phyloP scores from a whole-genome alignment of 345 rosid genomes.

The Sisymbrium irio region DNA sequence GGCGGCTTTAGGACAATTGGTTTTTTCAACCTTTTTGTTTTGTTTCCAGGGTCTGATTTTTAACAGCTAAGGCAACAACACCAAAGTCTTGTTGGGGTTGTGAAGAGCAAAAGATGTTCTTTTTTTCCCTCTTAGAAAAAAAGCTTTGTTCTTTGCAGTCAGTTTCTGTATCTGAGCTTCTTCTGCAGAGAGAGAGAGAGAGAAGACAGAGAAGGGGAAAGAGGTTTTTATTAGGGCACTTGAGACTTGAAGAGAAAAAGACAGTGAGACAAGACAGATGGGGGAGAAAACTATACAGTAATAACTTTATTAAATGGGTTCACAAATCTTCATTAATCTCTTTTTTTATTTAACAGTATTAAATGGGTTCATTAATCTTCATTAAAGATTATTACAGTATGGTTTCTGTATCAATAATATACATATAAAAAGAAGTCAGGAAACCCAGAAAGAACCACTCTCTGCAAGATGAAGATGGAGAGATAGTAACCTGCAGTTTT shows the following conservation, averaged over 20 bases:
- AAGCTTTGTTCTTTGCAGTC: constrained; percentile 36
- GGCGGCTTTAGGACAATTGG: constrained; percentile 19
- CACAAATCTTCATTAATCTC: constrained; percentile 26
- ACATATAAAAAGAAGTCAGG: constrained; percentile 21
- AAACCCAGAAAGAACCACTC: constrained; percentile 37
- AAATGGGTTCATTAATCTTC: constrained; percentile 22
- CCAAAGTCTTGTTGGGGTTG: constrained; percentile 30
- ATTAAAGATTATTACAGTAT: constrained; percentile 9
- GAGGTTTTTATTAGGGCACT: constrained; percentile 42
- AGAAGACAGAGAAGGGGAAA: constrained; percentile 33
- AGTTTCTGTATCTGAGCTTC: constrained; percentile 40
- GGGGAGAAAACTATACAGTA: constrained; percentile 18
- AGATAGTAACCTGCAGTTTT: constrained; percentile 46
- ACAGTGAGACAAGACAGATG: constrained; percentile 70
- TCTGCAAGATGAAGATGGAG: constrained; percentile 29
- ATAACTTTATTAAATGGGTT: constrained; percentile 12
- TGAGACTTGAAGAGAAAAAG: constrained; percentile 47
- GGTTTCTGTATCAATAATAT: neutral
- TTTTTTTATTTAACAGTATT: too few relatives aligned
- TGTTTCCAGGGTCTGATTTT: constrained; percentile 8
- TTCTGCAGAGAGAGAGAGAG: constrained; percentile 41
- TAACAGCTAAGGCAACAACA: constrained; percentile 17
- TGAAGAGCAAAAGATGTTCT: constrained; percentile 37
- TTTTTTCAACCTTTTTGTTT: neutral
- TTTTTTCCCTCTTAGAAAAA: neutral